Base-by-base conservation (phyloP, 1,284 basidiomycete species). In the Crucibulum parvulum region DNA sequence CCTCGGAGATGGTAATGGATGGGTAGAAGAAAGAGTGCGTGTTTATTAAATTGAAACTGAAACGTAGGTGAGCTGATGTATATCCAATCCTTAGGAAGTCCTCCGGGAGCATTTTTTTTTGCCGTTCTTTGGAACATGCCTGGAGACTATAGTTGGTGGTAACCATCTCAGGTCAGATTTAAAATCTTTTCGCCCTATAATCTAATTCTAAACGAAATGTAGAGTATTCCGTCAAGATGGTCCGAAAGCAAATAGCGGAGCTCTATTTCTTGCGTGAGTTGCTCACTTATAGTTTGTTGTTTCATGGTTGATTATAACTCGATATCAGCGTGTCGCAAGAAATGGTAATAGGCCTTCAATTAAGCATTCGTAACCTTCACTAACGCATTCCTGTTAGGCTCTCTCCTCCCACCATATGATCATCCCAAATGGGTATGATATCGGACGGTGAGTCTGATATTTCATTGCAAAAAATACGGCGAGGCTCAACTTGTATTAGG, bases 141-240 rank as follows among this genome's bases (percentile, higher is more conserved):
- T 83, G 15, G 87, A 88, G 69, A 81, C 72, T 53, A 68, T 86
- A 51, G 69, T 82, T 38, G 86, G 86, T 4, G 88, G 87, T 0
- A 85, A 88, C 64, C 87, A 87, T 70, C 83, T 88, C 69, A 75
- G 87, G 84, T 83, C 59, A 35, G 57, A 50, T 45, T 50, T 18
- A 35, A 15, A 18, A 36, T 8, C 37, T 36, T 3, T 51, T 10
- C 9, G 34, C 24, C 38, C 16, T 38, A 35, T 51, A 24, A 31
- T 34, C 31, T 52, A 31, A 36, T 13, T 6, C 50, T 24, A 50
- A 11, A 11, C n/a, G 11, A 11, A 50, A 50, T 24, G 24, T 31
- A 86, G 84, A 31, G 70, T 84, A 5, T 87, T 69, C 65, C 78
- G 75, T 53, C 86, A 87, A 71, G 84, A 86, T 51, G 85, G 87